phyloP scores from a whole-genome alignment of 106 monocot genomes.

The Allium cepa region DNA sequence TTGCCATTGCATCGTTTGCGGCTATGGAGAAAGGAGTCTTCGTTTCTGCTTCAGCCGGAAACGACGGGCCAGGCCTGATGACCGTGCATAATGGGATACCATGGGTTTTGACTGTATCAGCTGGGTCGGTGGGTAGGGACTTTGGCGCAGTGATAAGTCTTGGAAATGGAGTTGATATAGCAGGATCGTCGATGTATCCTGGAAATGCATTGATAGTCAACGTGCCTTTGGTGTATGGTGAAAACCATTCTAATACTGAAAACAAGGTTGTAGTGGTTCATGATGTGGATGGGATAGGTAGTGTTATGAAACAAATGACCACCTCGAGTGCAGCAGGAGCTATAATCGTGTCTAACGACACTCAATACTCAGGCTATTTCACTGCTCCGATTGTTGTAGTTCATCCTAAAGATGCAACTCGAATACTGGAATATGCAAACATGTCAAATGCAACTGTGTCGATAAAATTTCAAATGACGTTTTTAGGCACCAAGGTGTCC shows the following conservation, averaged over 20 bases:
- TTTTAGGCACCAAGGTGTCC: slow-evolving; percentile 30
- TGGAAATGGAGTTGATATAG: slow-evolving; percentile 1
- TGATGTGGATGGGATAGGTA: neutral
- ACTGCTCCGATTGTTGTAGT: neutral
- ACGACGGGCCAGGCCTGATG: slow-evolving; percentile 1
- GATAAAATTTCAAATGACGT: slow-evolving; percentile 37
- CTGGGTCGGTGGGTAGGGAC: slow-evolving; percentile 7
- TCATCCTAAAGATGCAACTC: neutral
- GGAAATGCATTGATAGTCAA: slow-evolving; percentile 2
- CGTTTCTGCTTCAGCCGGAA: slow-evolving; percentile 15
- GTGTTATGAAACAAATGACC: neutral
- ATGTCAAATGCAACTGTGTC: slow-evolving; percentile 21
- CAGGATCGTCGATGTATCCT: neutral
- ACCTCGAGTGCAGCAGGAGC: neutral
- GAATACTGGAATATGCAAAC: neutral
- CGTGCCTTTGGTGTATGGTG: slow-evolving; percentile 2
- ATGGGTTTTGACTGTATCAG: slow-evolving; percentile 15
- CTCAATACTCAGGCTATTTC: neutral
- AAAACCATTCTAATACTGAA: neutral
- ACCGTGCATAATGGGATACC: slow-evolving; percentile 10
- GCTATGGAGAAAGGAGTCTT: slow-evolving; percentile 13
- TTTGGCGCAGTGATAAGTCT: slow-evolving; percentile 8
- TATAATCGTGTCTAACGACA: slow-evolving; percentile 1
- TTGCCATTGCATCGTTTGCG: slow-evolving; percentile 15
- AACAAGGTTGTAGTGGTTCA: neutral